These are phyloP conservation scores for Pyrenopolyporus hunteri DNA, from an alignment of 495 filamentous ascomycete genomes.

Conservation along the genomic window DNA sequence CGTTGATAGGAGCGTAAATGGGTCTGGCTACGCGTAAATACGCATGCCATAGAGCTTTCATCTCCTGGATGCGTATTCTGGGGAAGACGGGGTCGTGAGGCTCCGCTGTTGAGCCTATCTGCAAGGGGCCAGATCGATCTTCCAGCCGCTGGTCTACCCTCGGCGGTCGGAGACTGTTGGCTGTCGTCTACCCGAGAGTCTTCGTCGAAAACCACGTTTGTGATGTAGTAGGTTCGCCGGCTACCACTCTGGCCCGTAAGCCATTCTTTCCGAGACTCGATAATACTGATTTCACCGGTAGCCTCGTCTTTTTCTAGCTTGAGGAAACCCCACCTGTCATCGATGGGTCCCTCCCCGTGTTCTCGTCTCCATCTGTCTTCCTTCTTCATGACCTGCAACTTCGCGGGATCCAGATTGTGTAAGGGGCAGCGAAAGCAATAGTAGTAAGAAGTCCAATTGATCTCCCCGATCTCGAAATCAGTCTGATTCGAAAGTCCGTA, in stretches of 20 bases:
- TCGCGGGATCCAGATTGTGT: conserved; percentile 40
- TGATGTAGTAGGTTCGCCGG: conserved; percentile 71
- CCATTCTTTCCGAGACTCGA: conserved; percentile 79
- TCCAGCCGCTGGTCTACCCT: not conserved
- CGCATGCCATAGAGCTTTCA: conserved; percentile 47
- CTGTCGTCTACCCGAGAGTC: conserved; percentile 6
- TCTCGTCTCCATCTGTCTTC: conserved; percentile 67
- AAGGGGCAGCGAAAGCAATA: conserved; percentile 68
- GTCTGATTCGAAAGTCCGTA: conserved; percentile 75
- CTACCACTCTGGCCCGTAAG: conserved; percentile 62
- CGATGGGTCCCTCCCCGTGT: conserved; percentile 75
- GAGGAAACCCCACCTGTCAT: conserved; percentile 77
- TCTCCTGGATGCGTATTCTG: conserved; percentile 51
- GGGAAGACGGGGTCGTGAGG: conserved; percentile 45
- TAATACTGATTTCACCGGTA: conserved; percentile 63
- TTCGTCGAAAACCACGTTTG: conserved; percentile 58
- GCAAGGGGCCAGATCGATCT: not conserved
- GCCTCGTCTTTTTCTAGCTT: conserved; percentile 67
- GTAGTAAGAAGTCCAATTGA: conserved; percentile 75
- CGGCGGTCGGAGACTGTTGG: not conserved
- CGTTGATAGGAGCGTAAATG: conserved; percentile 66
- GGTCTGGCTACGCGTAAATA: conserved; percentile 63
- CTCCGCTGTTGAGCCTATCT: conserved; percentile 49
- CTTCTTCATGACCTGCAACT: conserved; percentile 43
- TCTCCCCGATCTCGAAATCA: conserved; percentile 66